Evolutionary conservation across 1,139 yeast genomes (phyloP).

Genomic region (Wickerhamomyces sp.): DNA sequence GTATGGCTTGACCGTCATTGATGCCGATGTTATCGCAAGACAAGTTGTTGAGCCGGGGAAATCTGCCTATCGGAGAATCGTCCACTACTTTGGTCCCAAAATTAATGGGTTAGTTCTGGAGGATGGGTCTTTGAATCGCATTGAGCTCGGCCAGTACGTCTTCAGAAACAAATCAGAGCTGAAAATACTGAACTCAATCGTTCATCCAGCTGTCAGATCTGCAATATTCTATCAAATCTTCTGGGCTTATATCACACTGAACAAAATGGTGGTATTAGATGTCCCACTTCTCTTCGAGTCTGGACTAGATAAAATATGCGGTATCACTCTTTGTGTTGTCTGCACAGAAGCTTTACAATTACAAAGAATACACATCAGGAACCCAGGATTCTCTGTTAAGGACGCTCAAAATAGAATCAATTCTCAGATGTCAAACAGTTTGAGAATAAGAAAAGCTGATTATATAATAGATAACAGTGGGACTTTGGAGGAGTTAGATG

Average conservation of each 20-base stretch:
- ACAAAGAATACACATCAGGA: slow-evolving; percentile 58
- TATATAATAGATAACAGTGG: slow-evolving; percentile 63
- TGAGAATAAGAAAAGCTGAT: slow-evolving; percentile 59
- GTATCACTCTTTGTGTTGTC: slow-evolving; percentile 61
- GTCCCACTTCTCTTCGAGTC: slow-evolving; percentile 89
- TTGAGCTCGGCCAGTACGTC: slow-evolving; percentile 72
- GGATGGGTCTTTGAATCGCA: slow-evolving; percentile 57
- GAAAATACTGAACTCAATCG: slow-evolving; percentile 60
- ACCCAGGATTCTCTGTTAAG: slow-evolving; percentile 57
- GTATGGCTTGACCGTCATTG: slow-evolving; percentile 59
- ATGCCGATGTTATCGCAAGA: slow-evolving; percentile 87
- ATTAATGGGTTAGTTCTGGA: slow-evolving; percentile 52
- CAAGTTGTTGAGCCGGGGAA: slow-evolving; percentile 81
- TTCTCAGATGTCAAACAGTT: slow-evolving; percentile 68
- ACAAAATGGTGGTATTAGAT: slow-evolving; percentile 66
- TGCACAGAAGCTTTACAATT: slow-evolving; percentile 59
- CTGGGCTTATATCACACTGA: slow-evolving; percentile 48
- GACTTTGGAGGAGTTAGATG: slow-evolving; percentile 43
- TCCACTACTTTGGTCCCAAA: slow-evolving; percentile 50
- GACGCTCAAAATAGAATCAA: slow-evolving; percentile 72
- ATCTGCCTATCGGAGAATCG: slow-evolving; percentile 62
- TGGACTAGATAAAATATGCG: slow-evolving; percentile 67
- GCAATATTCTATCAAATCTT: slow-evolving; percentile 60
- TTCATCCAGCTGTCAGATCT: slow-evolving; percentile 84
- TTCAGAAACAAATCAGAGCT: slow-evolving; percentile 62